Evolutionary conservation across 805 yeast species (phyloP).

Genomic region (Sugiyamaella qingdaonensis): DNA sequence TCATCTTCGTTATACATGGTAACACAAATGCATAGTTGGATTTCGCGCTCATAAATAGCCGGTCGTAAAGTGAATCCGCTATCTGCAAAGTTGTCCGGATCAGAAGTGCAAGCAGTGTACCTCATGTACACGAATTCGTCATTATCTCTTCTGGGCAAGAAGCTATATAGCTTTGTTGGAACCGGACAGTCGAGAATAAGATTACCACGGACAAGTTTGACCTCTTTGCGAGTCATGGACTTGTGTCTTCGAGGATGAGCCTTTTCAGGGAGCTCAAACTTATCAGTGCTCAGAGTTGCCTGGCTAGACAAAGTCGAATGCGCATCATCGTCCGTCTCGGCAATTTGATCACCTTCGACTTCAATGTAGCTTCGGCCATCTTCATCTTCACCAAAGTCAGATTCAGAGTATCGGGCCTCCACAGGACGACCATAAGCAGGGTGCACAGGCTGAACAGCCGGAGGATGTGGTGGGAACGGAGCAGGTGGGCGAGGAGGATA

Average conservation of each 20-base stretch:
- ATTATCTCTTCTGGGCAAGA: conserved; percentile 79
- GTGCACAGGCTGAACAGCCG: neutral
- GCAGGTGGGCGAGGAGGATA: neutral
- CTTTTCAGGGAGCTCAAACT: conserved; percentile 26
- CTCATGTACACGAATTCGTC: conserved; percentile 96
- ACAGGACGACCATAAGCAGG: conserved; percentile 1
- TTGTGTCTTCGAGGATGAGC: conserved; percentile 60
- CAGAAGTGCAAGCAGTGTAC: conserved; percentile 93
- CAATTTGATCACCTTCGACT: conserved; percentile 9
- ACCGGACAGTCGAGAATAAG: conserved; percentile 90
- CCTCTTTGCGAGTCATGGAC: conserved; percentile 66
- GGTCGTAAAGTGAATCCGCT: conserved; percentile 85
- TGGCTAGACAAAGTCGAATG: conserved; percentile 14
- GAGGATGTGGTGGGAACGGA: neutral
- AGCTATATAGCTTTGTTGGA: conserved; percentile 81
- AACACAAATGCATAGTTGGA: conserved; percentile 85
- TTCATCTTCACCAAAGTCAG: conserved; percentile 13
- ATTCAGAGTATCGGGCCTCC: neutral
- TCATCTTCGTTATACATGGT: conserved; percentile 99
- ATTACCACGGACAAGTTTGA: conserved; percentile 72
- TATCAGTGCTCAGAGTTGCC: conserved; percentile 23
- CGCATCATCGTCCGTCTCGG: conserved; percentile 11
- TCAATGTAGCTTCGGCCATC: conserved; percentile 15
- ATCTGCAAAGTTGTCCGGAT: conserved; percentile 76
- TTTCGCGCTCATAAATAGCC: conserved; percentile 81